Conservation (phyloP, 306 rosid species). For the Vachellia collinsii region DNA sequence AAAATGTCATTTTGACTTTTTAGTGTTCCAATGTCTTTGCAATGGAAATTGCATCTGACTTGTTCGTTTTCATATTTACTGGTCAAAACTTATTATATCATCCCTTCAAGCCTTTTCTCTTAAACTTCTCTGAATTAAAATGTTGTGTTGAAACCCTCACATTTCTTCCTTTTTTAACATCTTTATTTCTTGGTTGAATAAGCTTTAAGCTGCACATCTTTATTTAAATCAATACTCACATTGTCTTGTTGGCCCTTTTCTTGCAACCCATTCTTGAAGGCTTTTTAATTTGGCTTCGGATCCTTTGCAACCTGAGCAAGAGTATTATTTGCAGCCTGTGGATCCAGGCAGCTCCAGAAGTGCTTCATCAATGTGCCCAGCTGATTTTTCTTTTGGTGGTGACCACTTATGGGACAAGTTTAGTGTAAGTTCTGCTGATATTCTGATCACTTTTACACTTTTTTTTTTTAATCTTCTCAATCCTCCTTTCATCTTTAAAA, state of each 20-base stretch:
- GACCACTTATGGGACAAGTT: conserved; percentile 96
- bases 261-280: conserved; percentile 56
- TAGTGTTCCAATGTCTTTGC: neutral
- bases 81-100: conserved; percentile 7
- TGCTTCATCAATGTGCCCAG: conserved; percentile 90
- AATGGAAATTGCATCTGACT: conserved; percentile 3
- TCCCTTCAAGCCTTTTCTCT: neutral
- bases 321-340: conserved; percentile 85
- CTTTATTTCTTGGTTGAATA: conserved; percentile 29
- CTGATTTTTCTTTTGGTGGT: conserved; percentile 91
- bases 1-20: neutral
- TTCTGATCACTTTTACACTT: conserved; percentile 26
- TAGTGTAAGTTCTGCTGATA: conserved; percentile 66
- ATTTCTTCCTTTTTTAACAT: neutral
- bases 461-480: conserved; percentile 8
- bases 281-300: conserved; percentile 81
- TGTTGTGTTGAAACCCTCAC: conserved; percentile 7
- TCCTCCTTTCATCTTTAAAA: conserved; percentile 18
- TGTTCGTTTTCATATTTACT: neutral
- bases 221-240: conserved; percentile 18
- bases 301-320: conserved; percentile 90
- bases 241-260: conserved; percentile 22
- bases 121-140: neutral
- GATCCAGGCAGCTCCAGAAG: conserved; percentile 74
- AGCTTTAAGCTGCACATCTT: neutral